These are phyloP conservation scores for Colletotrichum orbiculare DNA, from an alignment of 2,329 filamentous ascomycete species.

Conservation along the genomic window DNA sequence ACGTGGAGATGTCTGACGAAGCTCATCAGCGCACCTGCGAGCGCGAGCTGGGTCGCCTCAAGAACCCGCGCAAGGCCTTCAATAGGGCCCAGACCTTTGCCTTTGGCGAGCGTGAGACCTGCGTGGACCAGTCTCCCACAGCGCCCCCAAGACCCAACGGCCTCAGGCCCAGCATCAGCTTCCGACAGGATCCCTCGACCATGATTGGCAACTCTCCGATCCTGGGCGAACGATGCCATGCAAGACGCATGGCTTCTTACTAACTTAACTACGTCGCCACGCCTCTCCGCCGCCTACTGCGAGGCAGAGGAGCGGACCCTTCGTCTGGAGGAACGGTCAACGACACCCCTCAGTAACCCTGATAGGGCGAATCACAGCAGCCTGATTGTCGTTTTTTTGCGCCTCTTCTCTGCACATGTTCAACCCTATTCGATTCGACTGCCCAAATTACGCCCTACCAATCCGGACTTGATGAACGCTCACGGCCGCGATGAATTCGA, in stretches of 20 bases:
- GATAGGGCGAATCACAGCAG: slow-evolving; percentile 38
- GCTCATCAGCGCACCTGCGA: slow-evolving; percentile 94
- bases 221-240: slow-evolving; percentile 63
- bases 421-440: slow-evolving; percentile 36
- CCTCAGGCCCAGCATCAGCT: slow-evolving; percentile 42
- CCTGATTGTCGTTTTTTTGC: slow-evolving; percentile 35
- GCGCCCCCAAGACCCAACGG: slow-evolving; percentile 54
- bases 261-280: slow-evolving; percentile 48
- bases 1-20: slow-evolving; percentile 95
- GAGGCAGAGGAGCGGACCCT: slow-evolving; percentile 39
- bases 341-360: slow-evolving; percentile 19
- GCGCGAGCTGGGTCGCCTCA: slow-evolving; percentile 91
- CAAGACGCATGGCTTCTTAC: slow-evolving; percentile 73
- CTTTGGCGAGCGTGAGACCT: slow-evolving; percentile 79
- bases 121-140: slow-evolving; percentile 70
- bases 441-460: slow-evolving; percentile 31
- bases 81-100: slow-evolving; percentile 93
- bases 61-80: slow-evolving; percentile 84
- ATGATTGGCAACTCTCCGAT: slow-evolving; percentile 58
- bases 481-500: slow-evolving; percentile 31
- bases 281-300: slow-evolving; percentile 41
- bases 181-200: slow-evolving; percentile 52
- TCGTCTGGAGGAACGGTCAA: slow-evolving; percentile 26
- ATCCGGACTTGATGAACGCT: slow-evolving; percentile 27
- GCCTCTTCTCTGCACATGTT: slow-evolving; percentile 37